Evolutionary conservation across 2,329 filamentous ascomycete genomes (phyloP).

Genomic region (Fusarium domesticum): DNA sequence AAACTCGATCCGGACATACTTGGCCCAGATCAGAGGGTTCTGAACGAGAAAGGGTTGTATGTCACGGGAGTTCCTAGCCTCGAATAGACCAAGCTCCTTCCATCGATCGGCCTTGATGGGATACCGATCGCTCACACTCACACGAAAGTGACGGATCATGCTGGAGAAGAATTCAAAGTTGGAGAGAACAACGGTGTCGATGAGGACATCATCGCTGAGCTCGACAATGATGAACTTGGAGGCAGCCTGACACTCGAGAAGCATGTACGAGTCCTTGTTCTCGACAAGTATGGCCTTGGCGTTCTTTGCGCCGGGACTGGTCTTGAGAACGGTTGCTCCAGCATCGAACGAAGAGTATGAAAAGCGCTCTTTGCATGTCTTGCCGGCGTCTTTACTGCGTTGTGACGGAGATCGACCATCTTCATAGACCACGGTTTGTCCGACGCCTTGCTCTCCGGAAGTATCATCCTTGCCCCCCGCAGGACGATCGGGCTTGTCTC

Average conservation of each 20-base stretch:
- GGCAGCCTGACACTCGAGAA: constrained; percentile 79
- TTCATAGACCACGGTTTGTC: constrained; percentile 45
- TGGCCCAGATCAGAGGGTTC: constrained; percentile 92
- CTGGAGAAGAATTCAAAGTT: constrained; percentile 99
- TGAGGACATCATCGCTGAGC: constrained; percentile 78
- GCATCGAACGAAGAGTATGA: constrained; percentile 98
- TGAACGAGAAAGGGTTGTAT: constrained; percentile 94
- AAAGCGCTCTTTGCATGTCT: constrained; percentile 95
- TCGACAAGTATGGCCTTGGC: constrained; percentile 86
- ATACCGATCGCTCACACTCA: constrained; percentile 92
- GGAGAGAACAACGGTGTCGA: constrained; percentile 94
- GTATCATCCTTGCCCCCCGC: not conserved
- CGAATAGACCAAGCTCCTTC: constrained; percentile 83
- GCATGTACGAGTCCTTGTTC: constrained; percentile 98
- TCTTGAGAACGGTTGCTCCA: constrained; percentile 88
- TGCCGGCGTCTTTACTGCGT: constrained; percentile 88
- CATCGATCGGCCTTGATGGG: constrained; percentile 90
- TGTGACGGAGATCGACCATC: constrained; percentile 53
- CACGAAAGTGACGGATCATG: constrained; percentile 85
- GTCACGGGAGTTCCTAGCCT: constrained; percentile 87
- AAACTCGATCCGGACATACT: constrained; percentile 90
- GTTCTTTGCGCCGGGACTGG: constrained; percentile 81
- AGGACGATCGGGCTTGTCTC: constrained; percentile 10
- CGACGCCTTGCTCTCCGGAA: constrained; percentile 18
- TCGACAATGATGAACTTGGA: constrained; percentile 96